Conservation (phyloP, 2,329 filamentous ascomycete genomes). For the Colletotrichum sp. region DNA sequence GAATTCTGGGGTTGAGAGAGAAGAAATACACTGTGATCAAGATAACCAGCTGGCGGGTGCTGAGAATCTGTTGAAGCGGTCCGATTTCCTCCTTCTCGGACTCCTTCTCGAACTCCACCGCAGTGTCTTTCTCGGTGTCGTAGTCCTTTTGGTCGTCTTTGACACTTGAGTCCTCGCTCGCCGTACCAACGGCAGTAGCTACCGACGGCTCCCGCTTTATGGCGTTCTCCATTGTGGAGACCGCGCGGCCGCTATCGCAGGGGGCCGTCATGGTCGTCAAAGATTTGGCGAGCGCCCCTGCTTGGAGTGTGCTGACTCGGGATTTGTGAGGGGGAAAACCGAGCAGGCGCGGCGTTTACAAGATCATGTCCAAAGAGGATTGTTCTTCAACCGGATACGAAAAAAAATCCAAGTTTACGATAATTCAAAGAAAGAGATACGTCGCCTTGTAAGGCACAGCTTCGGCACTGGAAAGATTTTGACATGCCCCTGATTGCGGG, state of each 20-base stretch:
- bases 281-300: not conserved
- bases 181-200: not conserved
- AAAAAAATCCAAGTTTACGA: not conserved
- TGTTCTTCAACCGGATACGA: not conserved
- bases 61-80: not conserved
- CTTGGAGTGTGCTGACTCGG: not conserved
- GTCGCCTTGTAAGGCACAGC: not conserved
- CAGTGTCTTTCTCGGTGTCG: not conserved
- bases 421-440: not conserved
- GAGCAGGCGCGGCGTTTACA: not conserved
- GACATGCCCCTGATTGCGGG: not conserved
- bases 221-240: not conserved
- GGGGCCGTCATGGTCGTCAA: not conserved
- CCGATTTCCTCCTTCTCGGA: not conserved
- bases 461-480: not conserved
- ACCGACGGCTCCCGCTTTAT: not conserved
- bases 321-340: not conserved
- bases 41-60: not conserved
- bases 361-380: not conserved
- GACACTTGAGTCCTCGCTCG: not conserved
- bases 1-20: not conserved
- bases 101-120: not conserved
- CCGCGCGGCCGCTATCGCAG: not conserved
- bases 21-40: not conserved
- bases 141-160: not conserved